Conservation (phyloP, 768 basidiomycete genomes). For the Strobilomyces dryophilus region DNA sequence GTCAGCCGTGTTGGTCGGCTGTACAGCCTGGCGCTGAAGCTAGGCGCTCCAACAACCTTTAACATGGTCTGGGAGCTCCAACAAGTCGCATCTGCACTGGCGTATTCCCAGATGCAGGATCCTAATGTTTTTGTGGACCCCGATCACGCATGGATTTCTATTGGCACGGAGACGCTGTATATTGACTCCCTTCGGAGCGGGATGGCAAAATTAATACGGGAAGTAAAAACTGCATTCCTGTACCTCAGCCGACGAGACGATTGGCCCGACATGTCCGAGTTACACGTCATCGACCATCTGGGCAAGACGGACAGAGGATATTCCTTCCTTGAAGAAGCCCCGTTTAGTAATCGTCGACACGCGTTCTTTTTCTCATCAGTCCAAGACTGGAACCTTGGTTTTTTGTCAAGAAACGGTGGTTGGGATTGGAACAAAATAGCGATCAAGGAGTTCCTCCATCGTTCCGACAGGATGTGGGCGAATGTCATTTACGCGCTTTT, state of each 20-base stretch:
- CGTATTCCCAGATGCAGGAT: background rate
- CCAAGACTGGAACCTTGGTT: background rate
- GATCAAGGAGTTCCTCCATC: background rate
- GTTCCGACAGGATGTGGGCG: background rate
- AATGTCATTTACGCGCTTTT: background rate
- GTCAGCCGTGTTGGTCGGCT: background rate
- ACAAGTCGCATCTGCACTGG: slow-evolving; percentile 1
- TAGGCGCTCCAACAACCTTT: background rate
- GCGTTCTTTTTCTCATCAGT: background rate
- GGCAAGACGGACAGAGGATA: background rate
- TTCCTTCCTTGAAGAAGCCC: background rate
- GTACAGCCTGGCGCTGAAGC: background rate
- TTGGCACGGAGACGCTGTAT: background rate
- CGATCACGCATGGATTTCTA: background rate
- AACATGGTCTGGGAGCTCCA: slow-evolving; percentile 11
- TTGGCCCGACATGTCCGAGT: background rate
- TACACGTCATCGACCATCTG: background rate
- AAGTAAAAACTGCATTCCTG: background rate
- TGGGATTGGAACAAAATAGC: background rate
- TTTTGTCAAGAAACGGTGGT: background rate
- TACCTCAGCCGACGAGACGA: background rate
- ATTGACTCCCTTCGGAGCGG: background rate
- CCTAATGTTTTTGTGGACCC: slow-evolving; percentile 2
- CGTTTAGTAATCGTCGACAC: background rate
- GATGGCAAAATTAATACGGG: background rate